Base-by-base conservation (phyloP, 805 yeast genomes). In the Wickerhamiella australiensis region DNA sequence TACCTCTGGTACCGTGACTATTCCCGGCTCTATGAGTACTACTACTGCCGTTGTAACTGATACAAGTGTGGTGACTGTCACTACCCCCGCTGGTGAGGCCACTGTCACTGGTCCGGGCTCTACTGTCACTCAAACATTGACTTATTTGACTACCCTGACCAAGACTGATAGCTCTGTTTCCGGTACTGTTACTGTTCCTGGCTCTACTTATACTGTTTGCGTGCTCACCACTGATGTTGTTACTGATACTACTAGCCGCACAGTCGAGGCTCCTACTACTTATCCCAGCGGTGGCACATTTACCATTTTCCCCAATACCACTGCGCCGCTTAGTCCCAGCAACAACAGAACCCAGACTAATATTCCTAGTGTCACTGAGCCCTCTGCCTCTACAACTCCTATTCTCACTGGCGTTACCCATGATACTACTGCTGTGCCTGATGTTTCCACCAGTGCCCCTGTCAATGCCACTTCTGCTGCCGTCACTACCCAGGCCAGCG, bases 41-140 rank as follows among this genome's bases (percentile, higher is more conserved):
- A 36, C 40, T 12, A 46, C 49, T 13, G 8, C 25, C 17, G 35
- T 12, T 5, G 36, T 36, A 4, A 46, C 50, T 21, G 50, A 37
- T 15, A 35, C 42, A 8, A 11, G 11, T 9, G 25, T 38, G 5
- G 36, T 38, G 15, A 35, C 46, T 17, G 36, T 25, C 17, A 22
- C 47, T 25, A 20, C 50, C 27, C 44, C 33, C 3, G 40, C 53
- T 18, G 50, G 44, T 4, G 25, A 31, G 31, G 41, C 17, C 11
- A 44, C 47, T 2, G 29, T 43, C 26, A 43, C 47, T 2, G 20
- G 29, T 9, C n/a, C 41, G 2, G 21, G 40, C 18, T 12, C 22
- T 13, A 26, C 21, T 23, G 22, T 44, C 21, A 33, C 41, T 18
- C 47, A 44, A 29, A 44, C 47, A 5, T 5, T 33, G 41, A 31